Evolutionary conservation across 345 rosid species (phyloP).

Genomic region (Mangifera indica): DNA sequence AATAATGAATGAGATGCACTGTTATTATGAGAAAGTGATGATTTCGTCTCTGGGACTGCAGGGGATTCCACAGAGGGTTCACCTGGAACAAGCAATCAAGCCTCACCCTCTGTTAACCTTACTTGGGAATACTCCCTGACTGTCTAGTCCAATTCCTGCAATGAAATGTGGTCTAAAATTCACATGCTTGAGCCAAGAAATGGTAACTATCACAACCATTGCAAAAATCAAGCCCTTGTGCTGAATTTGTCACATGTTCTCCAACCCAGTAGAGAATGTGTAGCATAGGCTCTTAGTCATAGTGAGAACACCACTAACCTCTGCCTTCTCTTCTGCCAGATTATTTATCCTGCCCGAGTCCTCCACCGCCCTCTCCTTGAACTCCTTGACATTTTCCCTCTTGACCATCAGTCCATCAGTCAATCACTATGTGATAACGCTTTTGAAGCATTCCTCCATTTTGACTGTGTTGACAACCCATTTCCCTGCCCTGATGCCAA

Average conservation of each 20-base stretch:
- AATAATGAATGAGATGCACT: neutral
- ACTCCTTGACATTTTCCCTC: constrained; percentile 49
- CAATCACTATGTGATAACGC: constrained; percentile 49
- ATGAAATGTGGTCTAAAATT: constrained; percentile 55
- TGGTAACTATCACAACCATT: neutral
- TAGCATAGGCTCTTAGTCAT: constrained; percentile 57
- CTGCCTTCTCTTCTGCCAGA: constrained; percentile 53
- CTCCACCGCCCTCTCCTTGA: constrained; percentile 52
- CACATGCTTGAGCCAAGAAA: constrained; percentile 20
- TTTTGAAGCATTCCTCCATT: constrained; percentile 42
- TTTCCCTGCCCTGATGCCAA: constrained; percentile 52
- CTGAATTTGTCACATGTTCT: constrained; percentile 45
- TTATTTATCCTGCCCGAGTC: constrained; percentile 45
- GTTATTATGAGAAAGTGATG: neutral
- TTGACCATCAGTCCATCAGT: constrained; percentile 39
- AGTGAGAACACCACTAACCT: constrained; percentile 55
- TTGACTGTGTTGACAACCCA: constrained; percentile 57
- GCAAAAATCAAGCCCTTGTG: constrained; percentile 20
- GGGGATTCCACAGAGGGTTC: constrained; percentile 44
- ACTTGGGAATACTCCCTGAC: constrained; percentile 45
- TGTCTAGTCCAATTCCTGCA: constrained; percentile 60
- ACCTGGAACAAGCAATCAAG: constrained; percentile 36
- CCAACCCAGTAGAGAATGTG: constrained; percentile 51
- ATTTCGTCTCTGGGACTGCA: constrained; percentile 7
- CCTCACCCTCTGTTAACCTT: constrained; percentile 52